Evolutionary conservation across 208 protist genomes (phyloP).

Genomic region (Trypanosoma cruzi): DNA sequence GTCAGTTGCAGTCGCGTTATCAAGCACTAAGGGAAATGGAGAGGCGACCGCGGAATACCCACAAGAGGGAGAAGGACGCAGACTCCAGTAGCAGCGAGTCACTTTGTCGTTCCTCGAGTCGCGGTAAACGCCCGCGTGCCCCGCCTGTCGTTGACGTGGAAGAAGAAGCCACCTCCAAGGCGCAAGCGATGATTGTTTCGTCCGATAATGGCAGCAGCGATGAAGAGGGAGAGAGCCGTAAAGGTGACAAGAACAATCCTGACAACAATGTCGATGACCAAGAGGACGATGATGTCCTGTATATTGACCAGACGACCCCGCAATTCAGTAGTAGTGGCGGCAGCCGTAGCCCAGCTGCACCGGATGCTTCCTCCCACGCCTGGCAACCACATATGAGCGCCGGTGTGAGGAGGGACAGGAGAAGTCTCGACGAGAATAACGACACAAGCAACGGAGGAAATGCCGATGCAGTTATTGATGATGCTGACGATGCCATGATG

Average conservation of each 20-base stretch:
- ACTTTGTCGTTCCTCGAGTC: neutral
- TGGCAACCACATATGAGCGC: neutral
- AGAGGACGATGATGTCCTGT: slow-evolving; percentile 27
- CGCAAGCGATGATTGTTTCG: slow-evolving; percentile 8
- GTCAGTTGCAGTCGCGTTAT: slow-evolving; percentile 36
- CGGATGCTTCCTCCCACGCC: neutral
- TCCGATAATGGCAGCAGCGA: too few species aligned
- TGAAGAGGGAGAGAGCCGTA: neutral
- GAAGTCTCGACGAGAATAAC: neutral
- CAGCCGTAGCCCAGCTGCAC: neutral
- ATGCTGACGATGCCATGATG: slow-evolving; percentile 13
- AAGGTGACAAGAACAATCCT: neutral
- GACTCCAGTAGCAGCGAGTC: slow-evolving; percentile 11
- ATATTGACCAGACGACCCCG: slow-evolving; percentile 15
- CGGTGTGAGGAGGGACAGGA: neutral
- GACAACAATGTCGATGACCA: slow-evolving; percentile 4
- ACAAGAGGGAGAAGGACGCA: slow-evolving; percentile 7
- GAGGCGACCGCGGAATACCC: neutral
- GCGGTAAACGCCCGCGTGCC: neutral
- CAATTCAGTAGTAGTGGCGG: neutral
- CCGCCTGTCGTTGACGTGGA: slow-evolving; percentile 18
- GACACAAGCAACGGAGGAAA: neutral
- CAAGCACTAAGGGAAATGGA: slow-evolving; percentile 22
- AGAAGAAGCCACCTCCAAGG: slow-evolving; percentile 5
- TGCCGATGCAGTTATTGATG: neutral